phyloP scores from a whole-genome alignment of 352 stramenopile genomes.

The Albugo candida region DNA sequence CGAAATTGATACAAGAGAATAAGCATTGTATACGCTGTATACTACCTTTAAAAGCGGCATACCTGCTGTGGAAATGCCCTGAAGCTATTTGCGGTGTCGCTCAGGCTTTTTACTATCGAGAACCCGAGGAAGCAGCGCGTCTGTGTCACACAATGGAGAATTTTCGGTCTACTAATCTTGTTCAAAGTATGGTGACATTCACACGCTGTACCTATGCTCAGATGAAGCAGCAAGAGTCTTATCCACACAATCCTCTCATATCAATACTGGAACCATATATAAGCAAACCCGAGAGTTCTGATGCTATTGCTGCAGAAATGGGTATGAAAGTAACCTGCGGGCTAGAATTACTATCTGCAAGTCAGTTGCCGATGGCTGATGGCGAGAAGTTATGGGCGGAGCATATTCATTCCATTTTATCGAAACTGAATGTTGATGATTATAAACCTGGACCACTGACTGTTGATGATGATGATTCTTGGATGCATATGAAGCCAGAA shows the following conservation, averaged over 20 bases:
- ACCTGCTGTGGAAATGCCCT: constrained; percentile 13
- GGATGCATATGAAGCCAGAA: constrained; percentile 59
- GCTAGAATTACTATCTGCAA: constrained; percentile 43
- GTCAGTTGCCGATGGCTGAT: constrained; percentile 2
- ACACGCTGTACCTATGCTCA: constrained; percentile 71
- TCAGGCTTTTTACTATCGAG: constrained; percentile 60
- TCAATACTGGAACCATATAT: too few species aligned
- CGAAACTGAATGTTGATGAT: too few species aligned
- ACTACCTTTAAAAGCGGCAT: constrained; percentile 16
- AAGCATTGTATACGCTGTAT: constrained; percentile 26
- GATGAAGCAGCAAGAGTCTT: constrained; percentile 39
- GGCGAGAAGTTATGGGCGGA: too few species aligned
- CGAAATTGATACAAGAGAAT: constrained; percentile 24
- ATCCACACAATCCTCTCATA: constrained; percentile 23
- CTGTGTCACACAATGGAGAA: constrained; percentile 33
- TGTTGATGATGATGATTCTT: constrained; percentile 50
- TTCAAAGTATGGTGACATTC: constrained; percentile 28
- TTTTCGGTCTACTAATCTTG: constrained; percentile 14
- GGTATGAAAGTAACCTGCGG: constrained; percentile 63
- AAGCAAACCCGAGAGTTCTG: constrained; percentile 10
- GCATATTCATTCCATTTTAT: too few species aligned
- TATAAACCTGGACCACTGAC: constrained; percentile 1
- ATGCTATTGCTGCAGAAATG: constrained; percentile 24
- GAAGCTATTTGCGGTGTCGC: constrained; percentile 24
- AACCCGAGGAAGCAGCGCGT: constrained; percentile 18